Evolutionary conservation across 345 rosid species (phyloP).

Genomic region (Aquilaria yunnanensis): DNA sequence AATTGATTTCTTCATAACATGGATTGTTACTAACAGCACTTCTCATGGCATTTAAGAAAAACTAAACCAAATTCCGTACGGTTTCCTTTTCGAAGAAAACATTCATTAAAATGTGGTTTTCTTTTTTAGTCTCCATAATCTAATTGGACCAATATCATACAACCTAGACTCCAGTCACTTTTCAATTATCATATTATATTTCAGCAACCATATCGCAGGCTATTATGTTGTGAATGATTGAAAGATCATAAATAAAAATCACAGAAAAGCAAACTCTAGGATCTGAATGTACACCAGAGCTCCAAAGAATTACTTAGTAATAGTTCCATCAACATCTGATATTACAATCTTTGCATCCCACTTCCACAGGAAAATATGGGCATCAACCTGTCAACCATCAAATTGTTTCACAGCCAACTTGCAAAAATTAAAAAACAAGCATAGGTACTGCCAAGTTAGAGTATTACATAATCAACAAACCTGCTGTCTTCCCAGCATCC

Average conservation of each 20-base stretch:
- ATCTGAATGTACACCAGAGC: background rate
- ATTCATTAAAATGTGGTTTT: too few species aligned
- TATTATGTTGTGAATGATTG: too few species aligned
- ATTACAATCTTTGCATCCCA: constrained; percentile 85
- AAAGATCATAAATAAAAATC: too few species aligned
- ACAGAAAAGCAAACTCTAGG: too few species aligned
- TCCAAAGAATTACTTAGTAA: constrained; percentile 55
- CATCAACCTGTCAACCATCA: constrained; percentile 51
- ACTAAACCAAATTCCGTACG: too few species aligned
- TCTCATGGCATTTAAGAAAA: too few species aligned
- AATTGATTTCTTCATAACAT: background rate
- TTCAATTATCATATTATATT: too few species aligned
- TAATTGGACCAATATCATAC: too few species aligned
- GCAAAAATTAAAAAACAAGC: background rate
- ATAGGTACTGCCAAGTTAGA: background rate
- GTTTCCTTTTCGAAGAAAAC: too few species aligned
- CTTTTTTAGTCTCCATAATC: too few species aligned
- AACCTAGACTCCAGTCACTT: too few species aligned
- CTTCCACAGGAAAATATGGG: constrained; percentile 81
- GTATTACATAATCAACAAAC: constrained; percentile 24
- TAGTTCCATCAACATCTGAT: constrained; percentile 90
- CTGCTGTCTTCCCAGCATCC: constrained; percentile 80
- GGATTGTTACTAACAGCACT: background rate
- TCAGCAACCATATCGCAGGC: too few species aligned
- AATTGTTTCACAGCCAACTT: constrained; percentile 1